Base-by-base conservation (phyloP, 2,329 filamentous ascomycete genomes). In the Colletotrichum tamarilloi region DNA sequence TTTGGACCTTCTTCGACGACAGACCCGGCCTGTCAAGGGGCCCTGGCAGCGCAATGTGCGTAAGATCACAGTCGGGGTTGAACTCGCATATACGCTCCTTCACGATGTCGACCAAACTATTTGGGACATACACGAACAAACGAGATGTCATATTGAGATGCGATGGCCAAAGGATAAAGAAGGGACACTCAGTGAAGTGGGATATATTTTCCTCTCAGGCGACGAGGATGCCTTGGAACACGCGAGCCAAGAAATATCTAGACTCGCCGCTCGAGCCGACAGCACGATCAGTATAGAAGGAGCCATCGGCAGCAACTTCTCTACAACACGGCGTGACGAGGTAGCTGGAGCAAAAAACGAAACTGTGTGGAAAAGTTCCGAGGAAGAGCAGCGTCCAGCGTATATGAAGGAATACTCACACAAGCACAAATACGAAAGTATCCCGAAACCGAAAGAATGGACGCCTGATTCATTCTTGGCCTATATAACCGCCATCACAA, bases 401-500 rank as follows among this genome's bases (percentile, higher is more conserved):
- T 28, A 62, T 56, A 8, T 28, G 4, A 12, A 7, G 8, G 3
- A 19, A 5, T 76, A 67, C 46, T 24, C 12, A 22, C 32, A 55
- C 7, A 2, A n/a, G 3, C 12, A 30, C 24, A 67, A 79, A 7
- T 85, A 84, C 32, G 81, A 86, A 68, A 76, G 83, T 55, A 82
- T 86, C 9, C 80, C 82, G 0, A 79, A 77, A 32, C 86, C 86
- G 0, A 52, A 68, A 1, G 57, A 70, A 1, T 88, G 87, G 87
- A 86, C 85, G 4, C 78, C 77, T 59, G 76, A 81, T 49, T 79
- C 81, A 1, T 83, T 89, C 19, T 79, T 85, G 60, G 73, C 77
- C 2, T 88, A 88, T 74, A 80, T 89, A 24, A 78, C 79, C 0
- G 78, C 79, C 0, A 78, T 89, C n/a, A 81, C 81, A 9, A 83